Conservation (phyloP, 768 basidiomycete species). For the Xerocomellus dryophilus region DNA sequence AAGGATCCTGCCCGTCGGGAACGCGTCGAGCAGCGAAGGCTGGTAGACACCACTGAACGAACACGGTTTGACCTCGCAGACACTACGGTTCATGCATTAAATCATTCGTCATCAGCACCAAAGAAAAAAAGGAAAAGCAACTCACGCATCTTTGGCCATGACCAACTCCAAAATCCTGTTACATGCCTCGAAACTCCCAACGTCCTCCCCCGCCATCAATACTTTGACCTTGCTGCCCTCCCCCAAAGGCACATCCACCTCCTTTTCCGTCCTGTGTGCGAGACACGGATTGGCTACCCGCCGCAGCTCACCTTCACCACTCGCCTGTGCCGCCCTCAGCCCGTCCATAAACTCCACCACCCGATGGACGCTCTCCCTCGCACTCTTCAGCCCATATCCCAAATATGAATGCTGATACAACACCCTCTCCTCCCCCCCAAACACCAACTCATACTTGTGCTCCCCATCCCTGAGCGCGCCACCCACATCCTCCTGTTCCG, state of each 20-base stretch:
- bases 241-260: constrained; percentile 60
- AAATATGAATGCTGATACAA: constrained; percentile 98
- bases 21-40: constrained; percentile 85
- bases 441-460: constrained; percentile 83
- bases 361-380: constrained; percentile 78
- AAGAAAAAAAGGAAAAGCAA: neutral
- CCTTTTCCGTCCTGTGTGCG: constrained; percentile 57
- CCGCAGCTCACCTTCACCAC: neutral
- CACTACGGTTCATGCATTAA: constrained; percentile 35
- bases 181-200: constrained; percentile 86
- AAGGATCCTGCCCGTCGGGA: constrained; percentile 79
- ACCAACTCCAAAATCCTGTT: constrained; percentile 80
- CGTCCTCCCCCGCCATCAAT: constrained; percentile 80
- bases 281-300: constrained; percentile 72
- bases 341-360: constrained; percentile 83
- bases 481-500: constrained; percentile 46
- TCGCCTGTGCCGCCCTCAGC: constrained; percentile 31
- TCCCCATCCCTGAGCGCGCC: constrained; percentile 69
- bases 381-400: constrained; percentile 93
- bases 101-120: neutral
- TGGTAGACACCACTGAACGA: constrained; percentile 98
- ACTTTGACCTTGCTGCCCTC: constrained; percentile 51
- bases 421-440: constrained; percentile 66
- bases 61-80: constrained; percentile 91
- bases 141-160: constrained; percentile 92